phyloP scores from a whole-genome alignment of 108 stramenopile species.

The Epithemia pelagica region DNA sequence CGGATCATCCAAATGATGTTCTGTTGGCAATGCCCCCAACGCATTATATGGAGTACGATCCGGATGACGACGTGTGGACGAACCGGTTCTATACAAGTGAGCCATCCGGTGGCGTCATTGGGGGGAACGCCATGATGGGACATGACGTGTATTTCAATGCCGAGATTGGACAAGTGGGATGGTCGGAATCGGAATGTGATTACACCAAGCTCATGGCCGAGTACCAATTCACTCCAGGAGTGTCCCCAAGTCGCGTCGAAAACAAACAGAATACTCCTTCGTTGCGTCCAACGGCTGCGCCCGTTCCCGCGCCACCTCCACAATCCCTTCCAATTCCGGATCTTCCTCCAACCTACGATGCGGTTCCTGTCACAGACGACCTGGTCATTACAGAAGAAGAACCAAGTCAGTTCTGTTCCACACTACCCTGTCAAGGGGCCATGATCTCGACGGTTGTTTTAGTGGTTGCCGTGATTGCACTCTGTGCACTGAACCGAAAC shows the following conservation, averaged over 20 bases:
- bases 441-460: neutral
- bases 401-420: constrained; percentile 1
- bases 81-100: constrained; percentile 80
- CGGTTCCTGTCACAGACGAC: neutral
- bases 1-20: constrained; percentile 53
- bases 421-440: neutral
- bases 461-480: neutral
- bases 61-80: constrained; percentile 36
- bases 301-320: neutral
- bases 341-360: neutral
- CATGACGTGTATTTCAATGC: constrained; percentile 90
- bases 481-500: neutral
- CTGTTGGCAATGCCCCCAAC: constrained; percentile 71
- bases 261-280: neutral
- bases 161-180: constrained; percentile 73
- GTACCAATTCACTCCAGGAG: neutral
- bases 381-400: neutral
- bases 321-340: neutral
- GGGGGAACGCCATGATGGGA: constrained; percentile 94
- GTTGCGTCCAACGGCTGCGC: neutral
- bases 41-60: constrained; percentile 76
- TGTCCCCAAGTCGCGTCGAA: neutral
- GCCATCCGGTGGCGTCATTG: constrained; percentile 73
- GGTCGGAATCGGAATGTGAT: constrained; percentile 83
- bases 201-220: constrained; percentile 27